Evolutionary conservation across 1,284 basidiomycete species (phyloP).

Genomic region (Puccinia hordei): DNA sequence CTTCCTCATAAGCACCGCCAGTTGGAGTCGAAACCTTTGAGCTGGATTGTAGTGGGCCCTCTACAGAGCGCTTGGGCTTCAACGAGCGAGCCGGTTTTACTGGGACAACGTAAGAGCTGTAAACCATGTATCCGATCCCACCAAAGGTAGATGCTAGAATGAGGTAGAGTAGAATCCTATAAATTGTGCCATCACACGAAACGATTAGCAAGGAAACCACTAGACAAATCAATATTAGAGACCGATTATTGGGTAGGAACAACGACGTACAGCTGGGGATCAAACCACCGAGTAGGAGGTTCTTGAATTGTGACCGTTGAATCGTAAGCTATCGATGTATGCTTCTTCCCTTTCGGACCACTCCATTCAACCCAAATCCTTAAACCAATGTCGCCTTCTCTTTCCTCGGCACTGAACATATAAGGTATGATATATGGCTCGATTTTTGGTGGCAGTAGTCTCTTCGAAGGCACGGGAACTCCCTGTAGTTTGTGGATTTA

Average conservation of each 20-base stretch:
- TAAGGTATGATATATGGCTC: constrained; percentile 40
- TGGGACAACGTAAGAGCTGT: constrained; percentile 23
- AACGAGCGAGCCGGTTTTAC: constrained; percentile 3
- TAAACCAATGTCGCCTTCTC: constrained; percentile 40
- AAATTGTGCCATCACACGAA: not conserved
- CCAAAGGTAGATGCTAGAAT: constrained; percentile 30
- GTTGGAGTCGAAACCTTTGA: constrained; percentile 40
- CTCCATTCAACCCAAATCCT: constrained; percentile 49
- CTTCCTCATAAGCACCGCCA: constrained; percentile 47
- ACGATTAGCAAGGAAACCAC: not conserved
- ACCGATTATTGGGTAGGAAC: not conserved
- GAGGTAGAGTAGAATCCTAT: constrained; percentile 40
- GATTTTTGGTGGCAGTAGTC: constrained; percentile 28
- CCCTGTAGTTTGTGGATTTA: no score
- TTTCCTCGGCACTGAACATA: constrained; percentile 43
- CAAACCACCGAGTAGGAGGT: constrained; percentile 50
- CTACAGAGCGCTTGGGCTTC: constrained; percentile 10
- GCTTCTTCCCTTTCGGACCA: constrained; percentile 27
- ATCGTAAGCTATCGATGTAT: constrained; percentile 45
- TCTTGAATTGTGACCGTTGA: constrained; percentile 47
- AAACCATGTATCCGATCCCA: constrained; percentile 39
- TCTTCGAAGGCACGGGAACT: constrained; percentile 45
- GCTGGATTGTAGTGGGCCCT: not conserved
- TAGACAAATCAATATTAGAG: not conserved
- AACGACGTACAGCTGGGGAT: constrained; percentile 50